phyloP scores from a whole-genome alignment of 1,139 yeast species.

The Saccharomyces pastorianus region DNA sequence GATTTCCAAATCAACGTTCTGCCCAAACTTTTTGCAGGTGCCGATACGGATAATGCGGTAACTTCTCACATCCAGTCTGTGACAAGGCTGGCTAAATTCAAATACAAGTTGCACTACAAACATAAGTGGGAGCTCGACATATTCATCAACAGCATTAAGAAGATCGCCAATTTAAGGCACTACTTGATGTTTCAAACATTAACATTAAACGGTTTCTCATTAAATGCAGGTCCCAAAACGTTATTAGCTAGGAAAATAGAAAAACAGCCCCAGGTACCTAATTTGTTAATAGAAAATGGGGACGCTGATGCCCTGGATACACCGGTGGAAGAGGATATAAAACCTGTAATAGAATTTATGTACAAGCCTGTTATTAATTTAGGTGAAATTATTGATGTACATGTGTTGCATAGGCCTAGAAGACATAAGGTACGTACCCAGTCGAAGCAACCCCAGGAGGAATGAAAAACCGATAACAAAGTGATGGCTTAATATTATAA shows the following conservation, averaged over 20 bases:
- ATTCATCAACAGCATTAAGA: constrained; percentile 21
- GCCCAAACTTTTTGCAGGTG: constrained; percentile 8
- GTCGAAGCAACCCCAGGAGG: not conserved
- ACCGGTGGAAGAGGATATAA: constrained; percentile 12
- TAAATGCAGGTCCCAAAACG: not conserved
- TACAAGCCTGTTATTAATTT: constrained; percentile 21
- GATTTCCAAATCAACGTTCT: constrained; percentile 19
- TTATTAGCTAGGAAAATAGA: not conserved
- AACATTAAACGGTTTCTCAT: not conserved
- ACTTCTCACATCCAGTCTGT: constrained; percentile 17
- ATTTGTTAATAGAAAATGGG: not conserved
- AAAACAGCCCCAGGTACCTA: constrained; percentile 4
- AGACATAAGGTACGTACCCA: constrained; percentile 11
- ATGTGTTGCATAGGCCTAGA: constrained; percentile 28
- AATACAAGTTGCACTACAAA: constrained; percentile 23
- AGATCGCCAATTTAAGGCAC: constrained; percentile 20
- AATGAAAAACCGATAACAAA: not conserved
- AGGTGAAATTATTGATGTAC: constrained; percentile 25
- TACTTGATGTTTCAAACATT: constrained; percentile 16
- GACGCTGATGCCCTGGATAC: not conserved
- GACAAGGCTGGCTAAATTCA: constrained; percentile 21
- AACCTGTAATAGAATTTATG: constrained; percentile 20
- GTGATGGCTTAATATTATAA: not conserved
- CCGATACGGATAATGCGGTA: constrained; percentile 6
- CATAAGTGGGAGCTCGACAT: constrained; percentile 29